These are phyloP conservation scores for Kodamaea leandrae DNA, from an alignment of 805 yeast genomes.

Conservation along the genomic window DNA sequence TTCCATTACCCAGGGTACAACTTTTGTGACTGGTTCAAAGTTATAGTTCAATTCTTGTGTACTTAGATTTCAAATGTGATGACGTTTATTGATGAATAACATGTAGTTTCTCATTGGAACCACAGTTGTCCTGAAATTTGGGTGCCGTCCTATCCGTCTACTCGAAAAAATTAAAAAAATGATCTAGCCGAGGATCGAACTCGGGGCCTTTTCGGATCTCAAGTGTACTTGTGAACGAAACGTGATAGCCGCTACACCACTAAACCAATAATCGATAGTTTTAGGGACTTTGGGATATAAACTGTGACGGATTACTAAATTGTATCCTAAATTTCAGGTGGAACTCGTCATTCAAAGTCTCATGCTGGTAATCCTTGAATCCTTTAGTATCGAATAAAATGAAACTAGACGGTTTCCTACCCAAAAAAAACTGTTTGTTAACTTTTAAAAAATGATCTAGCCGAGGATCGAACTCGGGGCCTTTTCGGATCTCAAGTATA, in stretches of 20 bases:
- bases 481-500: slow-evolving; percentile 36
- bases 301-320: no score
- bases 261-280: no score
- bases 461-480: slow-evolving; percentile 47
- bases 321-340: no score
- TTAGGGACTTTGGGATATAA: no score
- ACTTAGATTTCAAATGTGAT: background rate
- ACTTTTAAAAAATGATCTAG: slow-evolving; percentile 25
- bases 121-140: background rate
- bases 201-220: slow-evolving; percentile 43
- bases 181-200: slow-evolving; percentile 45
- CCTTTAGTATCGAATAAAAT: no score
- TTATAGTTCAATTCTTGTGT: slow-evolving; percentile 21
- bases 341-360: no score
- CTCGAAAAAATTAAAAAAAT: slow-evolving; percentile 12
- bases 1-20: slow-evolving; percentile 40
- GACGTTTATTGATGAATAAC: background rate
- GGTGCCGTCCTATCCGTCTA: background rate
- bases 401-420: background rate
- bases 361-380: no score
- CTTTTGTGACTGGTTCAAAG: slow-evolving; percentile 38
- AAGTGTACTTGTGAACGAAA: slow-evolving; percentile 33
- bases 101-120: no score
- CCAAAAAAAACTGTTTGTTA: slow-evolving; percentile 9
- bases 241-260: slow-evolving; percentile 45